A percentile compares a stretch with the other conserved stretches of the same genome.
Evolutionary conservation across 2,329 filamentous ascomycete genomes (phyloP).

Genomic region (Tolypocladium ovalisporum): DNA sequence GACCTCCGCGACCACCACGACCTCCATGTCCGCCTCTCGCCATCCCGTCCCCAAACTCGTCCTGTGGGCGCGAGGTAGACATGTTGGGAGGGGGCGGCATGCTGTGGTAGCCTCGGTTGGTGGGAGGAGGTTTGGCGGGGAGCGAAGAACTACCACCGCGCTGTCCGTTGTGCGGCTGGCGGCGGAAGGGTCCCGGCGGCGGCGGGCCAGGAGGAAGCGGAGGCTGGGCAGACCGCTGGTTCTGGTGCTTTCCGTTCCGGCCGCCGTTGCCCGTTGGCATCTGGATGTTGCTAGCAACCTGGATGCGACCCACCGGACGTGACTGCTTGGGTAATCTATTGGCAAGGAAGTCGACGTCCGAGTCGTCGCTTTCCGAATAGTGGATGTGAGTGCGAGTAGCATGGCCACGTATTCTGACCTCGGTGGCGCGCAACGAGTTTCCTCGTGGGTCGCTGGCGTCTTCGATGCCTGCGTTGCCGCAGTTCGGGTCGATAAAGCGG

Average conservation of each 20-base stretch:
- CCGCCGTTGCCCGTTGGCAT: conserved; percentile 15
- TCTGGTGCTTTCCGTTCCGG: conserved; percentile 2
- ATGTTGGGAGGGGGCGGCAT: conserved; percentile 15
- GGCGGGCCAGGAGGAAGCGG: conserved; percentile 28
- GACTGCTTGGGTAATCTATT: conserved; percentile 19
- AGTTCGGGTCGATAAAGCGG: conserved; percentile 37
- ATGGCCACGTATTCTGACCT: conserved; percentile 22
- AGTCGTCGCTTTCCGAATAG: conserved; percentile 36
- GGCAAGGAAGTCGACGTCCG: conserved; percentile 32
- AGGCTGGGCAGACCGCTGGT: conserved; percentile 16
- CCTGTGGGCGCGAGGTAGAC: conserved; percentile 1
- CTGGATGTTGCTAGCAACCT: conserved; percentile 29
- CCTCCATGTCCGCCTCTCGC: conserved; percentile 11
- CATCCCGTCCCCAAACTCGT: conserved; percentile 7
- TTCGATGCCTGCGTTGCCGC: conserved; percentile 26
- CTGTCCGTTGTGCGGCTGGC: conserved; percentile 1
- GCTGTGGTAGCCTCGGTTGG: conserved; percentile 13
- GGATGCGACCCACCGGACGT: conserved; percentile 21
- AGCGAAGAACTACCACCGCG: conserved; percentile 12
- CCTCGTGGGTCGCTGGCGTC: conserved; percentile 13
- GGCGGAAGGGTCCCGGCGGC: conserved; percentile 16
- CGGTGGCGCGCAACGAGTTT: conserved; percentile 11
- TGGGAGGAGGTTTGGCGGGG: conserved; percentile 17
- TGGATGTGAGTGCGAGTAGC: conserved; percentile 25
- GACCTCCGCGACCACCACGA: conserved; percentile 9